Evolutionary conservation across 768 basidiomycete genomes (phyloP), one percentile per base, ranked within the genome.

Genomic region (Serendipita sp.): DNA sequence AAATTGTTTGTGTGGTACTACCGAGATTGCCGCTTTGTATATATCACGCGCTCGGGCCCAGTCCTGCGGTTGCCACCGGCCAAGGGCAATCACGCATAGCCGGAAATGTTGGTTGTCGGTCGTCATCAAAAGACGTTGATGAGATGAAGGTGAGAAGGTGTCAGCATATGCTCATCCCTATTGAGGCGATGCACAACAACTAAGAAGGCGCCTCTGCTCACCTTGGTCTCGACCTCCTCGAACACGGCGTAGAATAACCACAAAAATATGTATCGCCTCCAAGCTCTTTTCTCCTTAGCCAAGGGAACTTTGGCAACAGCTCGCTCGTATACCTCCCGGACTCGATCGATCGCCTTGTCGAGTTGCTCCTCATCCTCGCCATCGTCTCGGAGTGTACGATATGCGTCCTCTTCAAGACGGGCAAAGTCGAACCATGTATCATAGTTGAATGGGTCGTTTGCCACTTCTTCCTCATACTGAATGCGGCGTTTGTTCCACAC

Each of bases 371-470:
- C 75, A 65, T 73, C 74, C 3, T 80, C 81, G 1, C 88, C 90
- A 67, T 89, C 88, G 13, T 86, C 86, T 68, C 78, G 82, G 30
- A 91, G 78, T 66, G 91, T 85, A 38, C 81, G 77, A 69, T 84
- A 82, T 0, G 93, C 90, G 28, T 85, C 89, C 74, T 98, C 96
- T 72, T 98, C 96, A 38, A 99, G 73, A 16, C 94, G 81, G 23
- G 91, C 83, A 69, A 95, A 95, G 71, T 98, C 96, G 71, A 99
- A 97, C 96, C 96, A 99, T 0, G 88, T 86, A 73, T 98, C 96
- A 72, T 97, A 99, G 73, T 97, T 97, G 47, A 87, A 84, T 0
- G 91, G 86, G 68, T 98, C 92, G 65, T 95, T 88, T 8, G 85
- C 73, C 1, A 98, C 75, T 74, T 99, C 96, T 68, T 99, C 96